Percentiles rank a stretch among this genome's conserved stretches.
These are phyloP conservation scores for Mucor racemosus DNA, from an alignment of 371 early-diverging fungal genomes.

Conservation along the genomic window DNA sequence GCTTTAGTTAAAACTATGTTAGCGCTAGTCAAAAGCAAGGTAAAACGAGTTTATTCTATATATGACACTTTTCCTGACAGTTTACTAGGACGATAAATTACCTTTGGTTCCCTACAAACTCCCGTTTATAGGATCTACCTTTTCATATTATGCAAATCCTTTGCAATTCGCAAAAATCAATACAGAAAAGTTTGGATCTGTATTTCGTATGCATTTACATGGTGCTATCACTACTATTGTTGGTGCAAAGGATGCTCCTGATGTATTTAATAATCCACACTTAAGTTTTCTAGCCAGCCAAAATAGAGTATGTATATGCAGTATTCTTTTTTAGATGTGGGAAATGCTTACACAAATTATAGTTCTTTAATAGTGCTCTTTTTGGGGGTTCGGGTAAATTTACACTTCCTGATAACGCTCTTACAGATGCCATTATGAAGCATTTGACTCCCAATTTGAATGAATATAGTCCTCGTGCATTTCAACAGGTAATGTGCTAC, in stretches of 20 bases:
- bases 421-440: constrained; percentile 18
- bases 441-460: constrained; percentile 38
- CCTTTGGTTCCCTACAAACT: constrained; percentile 32
- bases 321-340: not conserved
- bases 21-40: not conserved
- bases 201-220: constrained; percentile 35
- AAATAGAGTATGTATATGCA: constrained; percentile 18
- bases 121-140: constrained; percentile 29
- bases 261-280: constrained; percentile 30
- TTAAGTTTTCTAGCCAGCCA: constrained; percentile 29
- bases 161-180: constrained; percentile 28
- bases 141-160: constrained; percentile 28
- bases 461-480: constrained; percentile 21
- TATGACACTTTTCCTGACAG: no score
- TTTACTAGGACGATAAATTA: not conserved
- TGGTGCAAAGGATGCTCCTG: constrained; percentile 27
- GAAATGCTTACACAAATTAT: no score
- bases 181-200: constrained; percentile 31
- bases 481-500: constrained; percentile 20
- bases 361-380: not conserved
- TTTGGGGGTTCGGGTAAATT: not conserved
- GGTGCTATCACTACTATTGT: constrained; percentile 31
- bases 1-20: not conserved
- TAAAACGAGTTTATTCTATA: not conserved
- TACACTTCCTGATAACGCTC: not conserved